phyloP scores from a whole-genome alignment of 2,329 filamentous ascomycete species.

The Diplodia intermedia region DNA sequence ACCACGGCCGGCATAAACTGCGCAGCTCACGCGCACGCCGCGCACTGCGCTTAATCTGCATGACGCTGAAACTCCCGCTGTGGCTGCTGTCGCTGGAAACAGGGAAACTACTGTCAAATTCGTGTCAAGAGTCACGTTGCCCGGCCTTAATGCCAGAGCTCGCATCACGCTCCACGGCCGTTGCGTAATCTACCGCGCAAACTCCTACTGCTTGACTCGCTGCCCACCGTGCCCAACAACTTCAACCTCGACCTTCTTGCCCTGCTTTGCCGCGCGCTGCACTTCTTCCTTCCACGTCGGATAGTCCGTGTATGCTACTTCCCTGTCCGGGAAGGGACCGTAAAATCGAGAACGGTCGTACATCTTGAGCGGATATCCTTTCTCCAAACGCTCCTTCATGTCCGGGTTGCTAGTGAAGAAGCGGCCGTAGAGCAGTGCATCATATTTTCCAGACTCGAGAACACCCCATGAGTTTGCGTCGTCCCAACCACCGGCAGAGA shows the following conservation, averaged over 20 bases:
- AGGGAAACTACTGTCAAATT: background rate
- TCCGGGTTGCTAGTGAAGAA: slow-evolving; percentile 58
- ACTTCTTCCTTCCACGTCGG: slow-evolving; percentile 35
- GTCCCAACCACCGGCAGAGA: slow-evolving; percentile 63
- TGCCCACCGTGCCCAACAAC: slow-evolving; percentile 3
- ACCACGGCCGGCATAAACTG: background rate
- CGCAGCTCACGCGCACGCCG: slow-evolving; percentile 10
- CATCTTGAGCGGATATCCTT: slow-evolving; percentile 48
- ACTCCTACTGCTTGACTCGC: slow-evolving; percentile 11
- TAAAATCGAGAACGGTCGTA: slow-evolving; percentile 54
- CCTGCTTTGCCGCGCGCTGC: slow-evolving; percentile 12
- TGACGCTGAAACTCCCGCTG: slow-evolving; percentile 6
- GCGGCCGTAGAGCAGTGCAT: slow-evolving; percentile 54
- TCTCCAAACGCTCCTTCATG: slow-evolving; percentile 51
- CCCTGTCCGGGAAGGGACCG: slow-evolving; percentile 36
- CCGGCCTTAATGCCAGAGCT: background rate
- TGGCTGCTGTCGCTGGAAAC: slow-evolving; percentile 18
- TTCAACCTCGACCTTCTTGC: slow-evolving; percentile 20
- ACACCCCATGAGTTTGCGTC: slow-evolving; percentile 59
- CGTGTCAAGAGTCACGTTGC: slow-evolving; percentile 6
- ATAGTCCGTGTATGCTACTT: slow-evolving; percentile 49
- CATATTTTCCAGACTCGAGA: slow-evolving; percentile 51
- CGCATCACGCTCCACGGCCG: background rate
- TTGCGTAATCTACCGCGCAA: slow-evolving; percentile 16
- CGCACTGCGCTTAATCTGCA: background rate